A percentile compares a stretch with the other conserved stretches of the same genome.
These are phyloP conservation scores for Yamadazyma endophytica DNA, from an alignment of 805 yeast genomes.

Conservation along the genomic window DNA sequence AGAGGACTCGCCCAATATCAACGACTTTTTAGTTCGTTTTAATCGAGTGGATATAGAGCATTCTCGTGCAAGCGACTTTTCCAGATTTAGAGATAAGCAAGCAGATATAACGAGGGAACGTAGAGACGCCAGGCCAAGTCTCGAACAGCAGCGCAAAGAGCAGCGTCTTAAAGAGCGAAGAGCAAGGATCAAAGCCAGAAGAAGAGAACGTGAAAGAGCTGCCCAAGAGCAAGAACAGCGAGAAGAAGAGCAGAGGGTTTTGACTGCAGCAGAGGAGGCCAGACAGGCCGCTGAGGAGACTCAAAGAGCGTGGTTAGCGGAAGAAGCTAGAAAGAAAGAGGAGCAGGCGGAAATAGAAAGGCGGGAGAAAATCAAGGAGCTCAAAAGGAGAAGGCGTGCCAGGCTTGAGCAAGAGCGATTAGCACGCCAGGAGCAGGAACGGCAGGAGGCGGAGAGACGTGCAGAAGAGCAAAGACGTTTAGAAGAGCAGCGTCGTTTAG, in stretches of 20 bases:
- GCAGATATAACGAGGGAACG: too few species aligned
- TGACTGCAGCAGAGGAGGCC: background rate
- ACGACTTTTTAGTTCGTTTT: too few species aligned
- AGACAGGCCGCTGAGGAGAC: background rate
- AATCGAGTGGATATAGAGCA: too few species aligned
- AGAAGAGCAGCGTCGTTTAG: background rate
- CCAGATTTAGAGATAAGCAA: too few species aligned
- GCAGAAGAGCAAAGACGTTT: background rate
- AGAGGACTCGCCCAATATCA: too few species aligned
- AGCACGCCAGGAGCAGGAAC: slow-evolving; percentile 1
- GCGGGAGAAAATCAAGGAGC: background rate
- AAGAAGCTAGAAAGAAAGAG: background rate
- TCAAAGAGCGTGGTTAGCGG: slow-evolving; percentile 1
- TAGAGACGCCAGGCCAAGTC: too few species aligned
- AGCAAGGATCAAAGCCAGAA: background rate
- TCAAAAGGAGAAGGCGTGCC: background rate
- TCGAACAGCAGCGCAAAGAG: too few species aligned
- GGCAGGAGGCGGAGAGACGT: slow-evolving; percentile 1
- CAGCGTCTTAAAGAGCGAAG: background rate
- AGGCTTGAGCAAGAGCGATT: background rate
- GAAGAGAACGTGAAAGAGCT: background rate
- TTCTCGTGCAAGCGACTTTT: too few species aligned
- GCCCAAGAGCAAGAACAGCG: background rate
- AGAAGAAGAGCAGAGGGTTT: slow-evolving; percentile 1
- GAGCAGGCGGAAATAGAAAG: slow-evolving; percentile 1